A percentile compares a stretch with the other conserved stretches of the same genome.
phyloP scores from a whole-genome alignment of 192 early-diverging fungal genomes.

The Entomortierella parvispora region DNA sequence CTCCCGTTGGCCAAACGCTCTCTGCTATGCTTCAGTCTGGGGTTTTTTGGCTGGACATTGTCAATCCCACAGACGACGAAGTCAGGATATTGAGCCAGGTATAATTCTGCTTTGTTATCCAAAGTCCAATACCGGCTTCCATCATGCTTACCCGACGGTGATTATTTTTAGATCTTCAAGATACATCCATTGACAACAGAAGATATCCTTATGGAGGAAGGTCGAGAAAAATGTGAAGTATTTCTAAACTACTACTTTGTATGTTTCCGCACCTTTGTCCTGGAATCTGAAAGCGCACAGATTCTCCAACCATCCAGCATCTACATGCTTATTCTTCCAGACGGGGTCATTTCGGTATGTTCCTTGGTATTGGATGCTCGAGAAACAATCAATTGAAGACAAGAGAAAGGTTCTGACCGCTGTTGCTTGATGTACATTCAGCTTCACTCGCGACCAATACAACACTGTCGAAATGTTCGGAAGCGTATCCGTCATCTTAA shows the following conservation, averaged over 20 bases:
- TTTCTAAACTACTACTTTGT: conserved; percentile 93
- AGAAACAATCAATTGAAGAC: neutral
- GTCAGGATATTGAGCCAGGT: conserved; percentile 66
- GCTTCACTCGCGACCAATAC: conserved; percentile 72
- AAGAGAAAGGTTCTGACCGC: too few relatives aligned
- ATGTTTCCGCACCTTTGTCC: conserved; percentile 73
- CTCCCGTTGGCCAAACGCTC: conserved; percentile 48
- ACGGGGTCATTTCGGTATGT: conserved; percentile 60
- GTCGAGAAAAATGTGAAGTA: conserved; percentile 89
- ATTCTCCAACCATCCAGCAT: conserved; percentile 55
- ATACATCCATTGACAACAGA: conserved; percentile 93
- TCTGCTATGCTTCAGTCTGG: conserved; percentile 48
- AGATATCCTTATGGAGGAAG: conserved; percentile 86
- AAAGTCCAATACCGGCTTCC: neutral
- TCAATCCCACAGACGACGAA: conserved; percentile 69
- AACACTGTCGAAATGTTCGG: conserved; percentile 74
- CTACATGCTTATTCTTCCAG: conserved; percentile 59
- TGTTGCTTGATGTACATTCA: too few relatives aligned
- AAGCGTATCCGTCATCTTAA: conserved; percentile 77
- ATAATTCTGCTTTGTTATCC: neutral
- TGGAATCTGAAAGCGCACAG: conserved; percentile 38
- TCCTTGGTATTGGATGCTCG: too few relatives aligned
- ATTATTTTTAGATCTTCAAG: conserved; percentile 67
- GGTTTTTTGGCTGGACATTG: conserved; percentile 76
- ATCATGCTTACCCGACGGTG: too few relatives aligned